Base-by-base conservation (phyloP, 371 early-diverging fungal species). In the Mortierella sp. region DNA sequence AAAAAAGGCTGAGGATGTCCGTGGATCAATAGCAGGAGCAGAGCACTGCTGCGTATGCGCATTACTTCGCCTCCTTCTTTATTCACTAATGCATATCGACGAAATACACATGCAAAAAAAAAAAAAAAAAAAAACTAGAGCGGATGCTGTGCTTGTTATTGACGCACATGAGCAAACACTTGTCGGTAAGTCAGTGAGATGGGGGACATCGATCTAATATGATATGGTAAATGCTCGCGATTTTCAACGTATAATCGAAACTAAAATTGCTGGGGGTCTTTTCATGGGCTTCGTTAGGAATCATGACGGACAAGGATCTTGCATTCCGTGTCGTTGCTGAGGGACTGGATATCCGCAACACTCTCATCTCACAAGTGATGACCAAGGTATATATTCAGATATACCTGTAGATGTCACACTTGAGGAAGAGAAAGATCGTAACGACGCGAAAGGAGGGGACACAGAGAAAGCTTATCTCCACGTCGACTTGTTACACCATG, bases 291-390 rank as follows among this genome's bases (percentile, higher is more conserved):
- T 32, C 8, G 42, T 9, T 84, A 28, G 95, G 95, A 21, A 95
- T 95, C 60, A 84, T 95, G 66, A 95, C 95, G 3, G 95, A 93
- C 54, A 87, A 87, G 75, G 88, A 87, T 69, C 81, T 87, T 31
- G 88, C 94, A 6, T 94, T 89, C 81, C 83, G 94, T 24, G 95
- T 93, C 32, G 90, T 94, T 39, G 93, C 95, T 23, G 94, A 93
- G 55, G 93, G 93, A 6, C 83, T 88, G 12, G 93, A 94, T 57
- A 81, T 88, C 50, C 76, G 88, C 43, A 80, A 81, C 27, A 91
- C 92, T 27, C 76, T 83, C 21, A 89, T 94, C 65, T 79, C 87
- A 23, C 86, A 89, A 32, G 90, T 94, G 58, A 93, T 93, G 85
- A 95, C 95, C 34, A 82, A 63, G 54, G 72, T 75, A 71, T 6